A percentile compares a stretch with the other conserved stretches of the same genome.
phyloP scores from a whole-genome alignment of 495 filamentous ascomycete genomes.

The Penicillium ucsense region DNA sequence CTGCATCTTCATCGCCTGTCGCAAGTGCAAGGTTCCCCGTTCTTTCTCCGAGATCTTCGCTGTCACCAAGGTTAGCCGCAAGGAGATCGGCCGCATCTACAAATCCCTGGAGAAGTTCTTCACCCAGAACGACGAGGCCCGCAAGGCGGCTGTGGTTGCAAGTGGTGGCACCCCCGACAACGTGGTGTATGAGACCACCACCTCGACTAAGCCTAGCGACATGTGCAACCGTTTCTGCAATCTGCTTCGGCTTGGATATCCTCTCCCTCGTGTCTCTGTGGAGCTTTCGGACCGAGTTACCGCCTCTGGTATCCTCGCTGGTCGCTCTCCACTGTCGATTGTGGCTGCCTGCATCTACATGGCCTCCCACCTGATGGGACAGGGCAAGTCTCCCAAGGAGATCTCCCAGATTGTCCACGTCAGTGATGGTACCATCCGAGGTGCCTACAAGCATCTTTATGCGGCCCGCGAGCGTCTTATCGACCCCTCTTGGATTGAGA shows the following conservation, averaged over 20 bases:
- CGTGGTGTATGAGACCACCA: constrained; percentile 58
- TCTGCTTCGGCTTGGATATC: constrained; percentile 58
- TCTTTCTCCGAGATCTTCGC: constrained; percentile 90
- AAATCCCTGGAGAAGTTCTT: constrained; percentile 87
- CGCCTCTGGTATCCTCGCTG: constrained; percentile 67
- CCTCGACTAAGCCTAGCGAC: constrained; percentile 72
- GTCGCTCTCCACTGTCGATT: constrained; percentile 87
- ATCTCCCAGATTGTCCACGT: constrained; percentile 75
- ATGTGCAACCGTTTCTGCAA: constrained; percentile 84
- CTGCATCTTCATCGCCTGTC: constrained; percentile 95
- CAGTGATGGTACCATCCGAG: constrained; percentile 91
- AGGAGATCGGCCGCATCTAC: constrained; percentile 94
- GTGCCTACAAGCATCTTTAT: constrained; percentile 84
- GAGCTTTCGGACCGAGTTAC: constrained; percentile 65
- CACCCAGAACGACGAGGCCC: constrained; percentile 45
- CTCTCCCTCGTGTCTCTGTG: constrained; percentile 61
- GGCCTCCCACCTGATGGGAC: constrained; percentile 72
- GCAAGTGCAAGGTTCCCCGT: constrained; percentile 73
- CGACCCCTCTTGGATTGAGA: constrained; percentile 60
- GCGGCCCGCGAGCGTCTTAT: constrained; percentile 62
- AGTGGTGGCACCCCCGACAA: constrained; percentile 36
- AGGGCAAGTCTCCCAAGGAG: constrained; percentile 70
- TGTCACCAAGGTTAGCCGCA: constrained; percentile 88
- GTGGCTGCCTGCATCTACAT: constrained; percentile 96
- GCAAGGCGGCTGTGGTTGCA: constrained; percentile 38